These are phyloP conservation scores for Austroboletus eburneus DNA, from an alignment of 768 basidiomycete genomes.

Conservation along the genomic window DNA sequence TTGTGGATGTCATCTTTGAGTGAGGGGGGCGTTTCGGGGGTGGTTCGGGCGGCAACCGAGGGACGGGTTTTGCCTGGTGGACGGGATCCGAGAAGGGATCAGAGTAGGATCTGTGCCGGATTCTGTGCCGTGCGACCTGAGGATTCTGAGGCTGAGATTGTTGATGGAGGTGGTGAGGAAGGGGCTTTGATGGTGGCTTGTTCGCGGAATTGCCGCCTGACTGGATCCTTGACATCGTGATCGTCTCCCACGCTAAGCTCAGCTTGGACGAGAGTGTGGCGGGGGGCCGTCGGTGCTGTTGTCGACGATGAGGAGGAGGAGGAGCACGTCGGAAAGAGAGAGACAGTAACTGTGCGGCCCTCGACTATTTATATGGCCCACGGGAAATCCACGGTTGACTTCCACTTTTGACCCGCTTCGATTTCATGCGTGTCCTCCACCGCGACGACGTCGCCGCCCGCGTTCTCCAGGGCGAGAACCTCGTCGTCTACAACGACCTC, in stretches of 20 bases:
- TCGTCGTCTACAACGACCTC: slow-evolving; percentile 67
- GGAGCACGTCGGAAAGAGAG: slow-evolving; percentile 4
- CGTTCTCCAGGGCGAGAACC: slow-evolving; percentile 70
- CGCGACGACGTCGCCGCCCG: slow-evolving; percentile 60
- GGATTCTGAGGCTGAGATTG: slow-evolving; percentile 18
- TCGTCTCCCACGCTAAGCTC: slow-evolving; percentile 24
- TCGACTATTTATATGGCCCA: slow-evolving; percentile 27
- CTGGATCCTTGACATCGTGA: slow-evolving; percentile 16
- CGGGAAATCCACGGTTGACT: neutral
- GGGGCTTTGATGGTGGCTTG: slow-evolving; percentile 27
- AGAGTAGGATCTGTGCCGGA: slow-evolving; percentile 44
- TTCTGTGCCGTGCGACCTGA: slow-evolving; percentile 24
- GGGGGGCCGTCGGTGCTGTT: slow-evolving; percentile 7
- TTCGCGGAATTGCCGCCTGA: slow-evolving; percentile 14
- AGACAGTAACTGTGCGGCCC: too few relatives aligned
- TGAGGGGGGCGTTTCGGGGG: slow-evolving; percentile 28
- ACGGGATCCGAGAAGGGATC: slow-evolving; percentile 50
- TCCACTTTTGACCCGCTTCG: neutral
- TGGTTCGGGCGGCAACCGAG: slow-evolving; percentile 41
- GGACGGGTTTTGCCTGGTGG: slow-evolving; percentile 26
- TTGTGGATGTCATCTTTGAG: slow-evolving; percentile 23
- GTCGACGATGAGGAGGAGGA: slow-evolving; percentile 4
- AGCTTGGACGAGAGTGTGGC: neutral
- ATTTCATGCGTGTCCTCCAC: slow-evolving; percentile 30
- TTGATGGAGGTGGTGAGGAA: neutral